Conservation (phyloP, 768 basidiomycete species). For the Pleurotus giganteus region DNA sequence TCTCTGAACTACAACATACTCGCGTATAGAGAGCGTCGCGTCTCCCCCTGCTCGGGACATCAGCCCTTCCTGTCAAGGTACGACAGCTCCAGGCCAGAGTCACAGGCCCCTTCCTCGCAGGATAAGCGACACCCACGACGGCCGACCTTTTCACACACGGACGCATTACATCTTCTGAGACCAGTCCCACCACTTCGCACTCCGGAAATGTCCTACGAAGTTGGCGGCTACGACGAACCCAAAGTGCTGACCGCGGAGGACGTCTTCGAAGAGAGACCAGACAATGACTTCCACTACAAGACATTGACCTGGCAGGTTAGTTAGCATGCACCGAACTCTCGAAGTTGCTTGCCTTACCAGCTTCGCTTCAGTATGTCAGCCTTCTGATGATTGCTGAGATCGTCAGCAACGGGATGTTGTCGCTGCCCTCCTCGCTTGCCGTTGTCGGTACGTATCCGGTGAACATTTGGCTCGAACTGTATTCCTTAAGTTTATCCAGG, state of each 20-base stretch:
- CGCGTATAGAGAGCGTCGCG: no score
- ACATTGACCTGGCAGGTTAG: conserved; percentile 50
- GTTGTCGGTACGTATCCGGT: conserved; percentile 39
- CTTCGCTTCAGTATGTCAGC: conserved; percentile 36
- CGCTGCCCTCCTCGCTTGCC: conserved; percentile 49
- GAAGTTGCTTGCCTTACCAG: neutral
- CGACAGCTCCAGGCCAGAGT: no score
- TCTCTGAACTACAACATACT: no score
- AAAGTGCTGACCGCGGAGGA: conserved; percentile 22
- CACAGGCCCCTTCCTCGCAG: no score
- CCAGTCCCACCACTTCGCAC: no score
- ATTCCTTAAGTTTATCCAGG: conserved; percentile 26
- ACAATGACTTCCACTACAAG: conserved; percentile 49
- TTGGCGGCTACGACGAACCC: conserved; percentile 34
- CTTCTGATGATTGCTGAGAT: conserved; percentile 58
- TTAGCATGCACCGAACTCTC: neutral
- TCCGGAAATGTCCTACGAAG: no score
- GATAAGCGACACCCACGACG: no score
- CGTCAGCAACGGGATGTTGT: conserved; percentile 55
- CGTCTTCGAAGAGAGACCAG: conserved; percentile 43
- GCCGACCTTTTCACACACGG: no score
- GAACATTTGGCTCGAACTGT: neutral
- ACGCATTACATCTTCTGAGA: no score
- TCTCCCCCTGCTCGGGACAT: no score
- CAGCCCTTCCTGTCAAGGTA: no score